Base-by-base conservation (phyloP, 352 stramenopile genomes). In the Pythium aphanidermatum region DNA sequence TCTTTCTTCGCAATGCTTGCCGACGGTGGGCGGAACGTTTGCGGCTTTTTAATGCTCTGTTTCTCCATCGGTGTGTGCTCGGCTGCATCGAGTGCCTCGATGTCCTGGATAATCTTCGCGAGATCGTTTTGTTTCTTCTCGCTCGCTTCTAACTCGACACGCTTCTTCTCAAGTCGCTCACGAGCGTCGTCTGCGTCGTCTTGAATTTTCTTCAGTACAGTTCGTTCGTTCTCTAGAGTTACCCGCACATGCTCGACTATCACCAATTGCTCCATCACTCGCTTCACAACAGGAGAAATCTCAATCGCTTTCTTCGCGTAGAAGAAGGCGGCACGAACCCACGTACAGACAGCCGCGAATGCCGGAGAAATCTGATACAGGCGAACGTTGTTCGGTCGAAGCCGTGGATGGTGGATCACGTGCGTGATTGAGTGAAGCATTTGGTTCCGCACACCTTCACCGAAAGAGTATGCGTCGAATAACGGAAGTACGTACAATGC, bases 391-490 rank as follows among this genome's bases (percentile, higher is more conserved):
- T 67, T 64, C 8, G 74, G 62, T 8, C 80, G 70, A 10, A 92
- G 59, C 3, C 71, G 63, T 16, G 80, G 80, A 32, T 92, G 76
- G 53, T 92, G 74, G 16, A 89, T 79, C 12, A 88, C 71, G 17
- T 65, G 67, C 17, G 77, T 87, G 26, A 92, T 54, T 4, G 53
- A 72, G 13, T 80, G 57, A 10, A 92, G 49, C 58, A 85, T 74
- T 30, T 64, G 56, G 5, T 69, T 60, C 4, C 80, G 74, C n/a
- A 66, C 49, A 4, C 80, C 77, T 16, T 88, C 77, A 1, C 63
- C 69, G 33, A 92, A 89, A 45, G 80, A 89, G 48, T 92, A 92
- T 1, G 68, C 71, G 43, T 90, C 73, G 46, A 92, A 92, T 7
- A 89, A 73, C 33, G 80, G 77, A 26, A 92, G 49, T 6, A 90